Conservation (phyloP, 106 monocot species). For the Phalaenopsis aphrodite region DNA sequence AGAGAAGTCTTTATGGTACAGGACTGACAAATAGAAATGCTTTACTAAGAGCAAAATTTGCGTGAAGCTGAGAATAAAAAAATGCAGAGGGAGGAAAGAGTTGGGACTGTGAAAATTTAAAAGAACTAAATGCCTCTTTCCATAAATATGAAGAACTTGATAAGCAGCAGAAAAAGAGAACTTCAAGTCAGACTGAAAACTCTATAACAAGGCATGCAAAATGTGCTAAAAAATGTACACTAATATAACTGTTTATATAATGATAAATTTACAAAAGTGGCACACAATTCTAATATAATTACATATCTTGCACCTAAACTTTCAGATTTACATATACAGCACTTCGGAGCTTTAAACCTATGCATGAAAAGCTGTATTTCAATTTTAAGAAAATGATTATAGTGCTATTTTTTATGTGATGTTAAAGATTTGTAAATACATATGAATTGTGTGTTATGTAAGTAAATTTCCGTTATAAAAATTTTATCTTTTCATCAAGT, state of each 20-base stretch:
- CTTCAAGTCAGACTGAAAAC: neutral
- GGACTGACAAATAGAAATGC: neutral
- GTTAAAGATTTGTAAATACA: too few relatives aligned
- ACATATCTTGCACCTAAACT: too few relatives aligned
- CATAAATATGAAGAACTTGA: neutral
- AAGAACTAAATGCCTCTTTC: neutral
- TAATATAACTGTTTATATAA: neutral
- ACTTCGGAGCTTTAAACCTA: too few relatives aligned
- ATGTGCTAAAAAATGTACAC: neutral
- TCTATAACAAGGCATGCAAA: neutral
- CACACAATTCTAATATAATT: too few relatives aligned
- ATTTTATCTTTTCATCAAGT: neutral
- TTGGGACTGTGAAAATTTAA: neutral
- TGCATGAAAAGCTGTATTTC: too few relatives aligned
- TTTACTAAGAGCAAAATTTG: neutral
- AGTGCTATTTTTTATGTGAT: too few relatives aligned
- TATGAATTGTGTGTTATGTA: too few relatives aligned
- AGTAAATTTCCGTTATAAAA: too few relatives aligned
- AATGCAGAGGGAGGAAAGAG: neutral
- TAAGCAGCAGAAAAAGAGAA: neutral
- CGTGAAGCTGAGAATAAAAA: neutral
- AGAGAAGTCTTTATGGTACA: neutral
- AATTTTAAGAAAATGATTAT: too few relatives aligned
- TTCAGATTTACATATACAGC: too few relatives aligned
- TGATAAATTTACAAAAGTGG: too few relatives aligned